Base-by-base conservation (phyloP, 2,329 filamentous ascomycete genomes). In the Arthrobotrys entomopaga region DNA sequence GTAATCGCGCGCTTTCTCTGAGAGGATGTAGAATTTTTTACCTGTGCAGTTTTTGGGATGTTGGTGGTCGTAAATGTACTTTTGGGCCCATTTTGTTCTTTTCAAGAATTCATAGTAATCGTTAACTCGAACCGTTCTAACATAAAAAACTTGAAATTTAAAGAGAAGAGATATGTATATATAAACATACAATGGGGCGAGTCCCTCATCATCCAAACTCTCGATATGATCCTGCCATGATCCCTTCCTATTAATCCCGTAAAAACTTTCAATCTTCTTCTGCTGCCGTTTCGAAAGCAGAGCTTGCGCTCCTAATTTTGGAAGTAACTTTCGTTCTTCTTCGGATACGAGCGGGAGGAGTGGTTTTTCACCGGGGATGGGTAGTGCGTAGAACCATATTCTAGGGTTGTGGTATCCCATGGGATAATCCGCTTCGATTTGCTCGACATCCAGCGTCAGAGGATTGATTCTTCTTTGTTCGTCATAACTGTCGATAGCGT, bases 51-150 rank as follows among this genome's bases (percentile, higher is more conserved):
- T 66, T 24, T 38, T 19, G 0, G 69, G 69, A 20, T 73, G 60
- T 49, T 73, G 69, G 22, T 73, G 69, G 56, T 73, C 57, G 61
- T 73, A 66, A 16, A 73, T 65, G 50, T 61, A 73, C 24, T 52
- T 42, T 57, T 73, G 69, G 15, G 69, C 60, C 69, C 69, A 73
- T 57, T 73, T 73, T 24, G 69, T 73, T 59, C 69, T 73, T 46
- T 38, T 49, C 22, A 29, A 20, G 4, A 56, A 3, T 26, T 42
- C 2, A 54, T 5, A 22, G n/a, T 3, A n/a, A 15, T 15, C 43
- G 54, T 38, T 57, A 15, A 10, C 13, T 8, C 7, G 7, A 4
- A 43, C 11, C 11, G 40, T 43, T 16, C 40, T 3, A 16, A 15
- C 10, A 40, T 40, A 13, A 40, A 40, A 40, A 40, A 13, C 34